Evolutionary conservation across 2,329 filamentous ascomycete genomes (phyloP).

Genomic region (Fusarium xylarioides): DNA sequence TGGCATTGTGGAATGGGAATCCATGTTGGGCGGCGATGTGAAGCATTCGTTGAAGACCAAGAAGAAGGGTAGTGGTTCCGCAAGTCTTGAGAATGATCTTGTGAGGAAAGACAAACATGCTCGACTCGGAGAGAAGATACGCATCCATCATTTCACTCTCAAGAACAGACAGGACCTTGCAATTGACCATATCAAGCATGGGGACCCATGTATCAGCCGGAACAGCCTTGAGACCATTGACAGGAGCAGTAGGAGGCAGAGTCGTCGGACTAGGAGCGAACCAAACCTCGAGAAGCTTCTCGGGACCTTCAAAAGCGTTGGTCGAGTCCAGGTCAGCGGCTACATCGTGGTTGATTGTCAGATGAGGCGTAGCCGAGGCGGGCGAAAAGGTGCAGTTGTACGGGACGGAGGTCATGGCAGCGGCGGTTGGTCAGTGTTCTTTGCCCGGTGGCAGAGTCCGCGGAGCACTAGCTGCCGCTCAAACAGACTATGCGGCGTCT

Average conservation of each 20-base stretch:
- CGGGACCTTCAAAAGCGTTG: slow-evolving; percentile 98
- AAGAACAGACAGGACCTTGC: slow-evolving; percentile 95
- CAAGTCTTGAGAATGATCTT: slow-evolving; percentile 99
- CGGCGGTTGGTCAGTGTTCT: slow-evolving; percentile 26
- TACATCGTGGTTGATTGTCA: slow-evolving; percentile 97
- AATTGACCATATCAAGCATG: slow-evolving; percentile 98
- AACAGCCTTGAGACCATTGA: slow-evolving; percentile 86
- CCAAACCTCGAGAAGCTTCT: slow-evolving; percentile 99
- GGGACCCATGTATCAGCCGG: slow-evolving; percentile 87
- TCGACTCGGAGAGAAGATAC: slow-evolving; percentile 96
- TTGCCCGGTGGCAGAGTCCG: slow-evolving; percentile 63
- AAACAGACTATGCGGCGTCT: slow-evolving; percentile 95
- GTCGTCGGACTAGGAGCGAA: slow-evolving; percentile 83
- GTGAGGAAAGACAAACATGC: slow-evolving; percentile 99
- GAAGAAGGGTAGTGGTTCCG: slow-evolving; percentile 92
- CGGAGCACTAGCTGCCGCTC: slow-evolving; percentile 97
- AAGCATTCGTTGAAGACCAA: slow-evolving; percentile 87
- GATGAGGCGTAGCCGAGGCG: slow-evolving; percentile 82
- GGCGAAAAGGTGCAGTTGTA: slow-evolving; percentile 83
- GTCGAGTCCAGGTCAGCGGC: slow-evolving; percentile 91
- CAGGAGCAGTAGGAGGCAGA: slow-evolving; percentile 74
- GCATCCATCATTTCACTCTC: slow-evolving; percentile 95
- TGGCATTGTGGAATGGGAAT: slow-evolving; percentile 82
- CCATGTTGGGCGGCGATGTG: slow-evolving; percentile 89
- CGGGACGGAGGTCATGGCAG: background rate